Conservation (phyloP, 495 filamentous ascomycete genomes). For the Lophiostoma macrostomum region DNA sequence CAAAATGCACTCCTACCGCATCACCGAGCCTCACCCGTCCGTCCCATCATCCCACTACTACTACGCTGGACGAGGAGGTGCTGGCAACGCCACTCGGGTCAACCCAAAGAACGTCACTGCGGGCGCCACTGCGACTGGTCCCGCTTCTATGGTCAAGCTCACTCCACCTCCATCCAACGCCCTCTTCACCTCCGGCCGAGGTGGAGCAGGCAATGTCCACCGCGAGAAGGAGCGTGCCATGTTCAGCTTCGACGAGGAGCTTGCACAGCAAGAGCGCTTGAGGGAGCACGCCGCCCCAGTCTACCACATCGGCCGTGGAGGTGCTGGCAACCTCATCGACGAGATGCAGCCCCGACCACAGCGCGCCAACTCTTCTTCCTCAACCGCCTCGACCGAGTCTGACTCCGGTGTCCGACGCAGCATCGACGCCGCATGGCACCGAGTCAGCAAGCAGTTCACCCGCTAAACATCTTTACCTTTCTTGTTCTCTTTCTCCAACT, state of each 20-base stretch:
- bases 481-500: no score
- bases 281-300: slow-evolving; percentile 58
- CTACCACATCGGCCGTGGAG: slow-evolving; percentile 84
- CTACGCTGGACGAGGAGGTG: slow-evolving; percentile 82
- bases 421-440: slow-evolving; percentile 35
- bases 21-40: slow-evolving; percentile 79
- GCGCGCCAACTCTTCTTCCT: slow-evolving; percentile 19
- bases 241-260: slow-evolving; percentile 91
- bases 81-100: slow-evolving; percentile 74
- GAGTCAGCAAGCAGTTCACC: slow-evolving; percentile 28
- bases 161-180: slow-evolving; percentile 43
- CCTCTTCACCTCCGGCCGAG: slow-evolving; percentile 75
- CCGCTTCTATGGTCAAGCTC: slow-evolving; percentile 48
- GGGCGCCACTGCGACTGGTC: slow-evolving; percentile 52
- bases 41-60: slow-evolving; percentile 57
- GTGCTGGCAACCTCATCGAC: slow-evolving; percentile 74
- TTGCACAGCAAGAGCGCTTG: slow-evolving; percentile 62
- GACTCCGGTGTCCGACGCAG: slow-evolving; percentile 17
- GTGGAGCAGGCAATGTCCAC: slow-evolving; percentile 87
- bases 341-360: slow-evolving; percentile 27
- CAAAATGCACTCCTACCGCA: slow-evolving; percentile 52
- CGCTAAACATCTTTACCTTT: no score
- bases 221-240: slow-evolving; percentile 65
- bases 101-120: slow-evolving; percentile 61
- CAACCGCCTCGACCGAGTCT: slow-evolving; percentile 6